A percentile compares a stretch with the other conserved stretches of the same genome.
Conservation (phyloP, 1,139 yeast species). For the Suhomyces anneliseae region DNA sequence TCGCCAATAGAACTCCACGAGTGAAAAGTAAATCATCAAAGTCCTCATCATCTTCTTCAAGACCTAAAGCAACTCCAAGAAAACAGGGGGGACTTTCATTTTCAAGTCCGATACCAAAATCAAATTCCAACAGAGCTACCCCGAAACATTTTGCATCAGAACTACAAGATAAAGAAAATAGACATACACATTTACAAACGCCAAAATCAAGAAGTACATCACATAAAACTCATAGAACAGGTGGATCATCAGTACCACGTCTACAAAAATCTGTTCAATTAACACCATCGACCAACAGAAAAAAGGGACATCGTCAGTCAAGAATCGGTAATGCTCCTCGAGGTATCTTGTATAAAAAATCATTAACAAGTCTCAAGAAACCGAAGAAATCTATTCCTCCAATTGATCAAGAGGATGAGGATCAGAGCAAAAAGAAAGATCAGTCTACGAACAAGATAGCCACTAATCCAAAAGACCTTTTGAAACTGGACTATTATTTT, state of each 20-base stretch:
- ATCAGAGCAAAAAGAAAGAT: no score
- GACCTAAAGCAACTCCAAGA: not conserved
- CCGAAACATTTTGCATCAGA: not conserved
- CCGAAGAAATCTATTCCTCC: not conserved
- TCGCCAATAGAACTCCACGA: conserved; percentile 10
- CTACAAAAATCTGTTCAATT: not conserved
- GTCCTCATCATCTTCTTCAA: no score
- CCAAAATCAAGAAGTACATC: not conserved
- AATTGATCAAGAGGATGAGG: not conserved
- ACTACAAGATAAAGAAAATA: not conserved
- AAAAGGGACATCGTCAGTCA: not conserved
- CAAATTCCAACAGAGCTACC: not conserved
- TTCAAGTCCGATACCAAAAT: not conserved
- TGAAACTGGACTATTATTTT: conserved; percentile 20
- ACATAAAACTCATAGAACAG: no score
- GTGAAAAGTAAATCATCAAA: not conserved
- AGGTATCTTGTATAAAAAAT: conserved; percentile 9
- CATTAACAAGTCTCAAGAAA: not conserved
- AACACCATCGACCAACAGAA: no score
- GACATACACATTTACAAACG: not conserved
- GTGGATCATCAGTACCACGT: not conserved
- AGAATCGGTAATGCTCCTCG: not conserved
- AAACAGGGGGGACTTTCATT: not conserved
- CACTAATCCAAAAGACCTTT: conserved; percentile 11
- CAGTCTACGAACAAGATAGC: no score